Percentiles rank a stretch among this genome's conserved stretches.
Evolutionary conservation across 2,329 filamentous ascomycete species (phyloP).

Genomic region (Colletotrichum navitas): DNA sequence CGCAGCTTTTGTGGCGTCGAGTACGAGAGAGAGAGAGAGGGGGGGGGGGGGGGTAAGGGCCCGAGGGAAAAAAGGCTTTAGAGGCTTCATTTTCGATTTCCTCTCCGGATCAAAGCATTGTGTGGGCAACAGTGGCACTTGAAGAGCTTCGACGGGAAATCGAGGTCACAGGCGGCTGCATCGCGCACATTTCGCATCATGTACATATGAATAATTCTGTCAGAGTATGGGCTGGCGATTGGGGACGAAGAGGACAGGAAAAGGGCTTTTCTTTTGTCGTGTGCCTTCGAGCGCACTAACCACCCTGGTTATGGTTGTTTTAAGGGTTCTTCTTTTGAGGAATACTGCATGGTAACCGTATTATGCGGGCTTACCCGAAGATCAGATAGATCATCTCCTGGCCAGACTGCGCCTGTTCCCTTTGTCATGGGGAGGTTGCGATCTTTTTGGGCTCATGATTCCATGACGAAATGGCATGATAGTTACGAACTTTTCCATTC

Average conservation of each 20-base stretch:
- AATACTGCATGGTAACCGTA: conserved; percentile 38
- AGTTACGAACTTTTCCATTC: conserved; percentile 41
- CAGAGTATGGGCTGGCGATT: conserved; percentile 38
- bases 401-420: conserved; percentile 41
- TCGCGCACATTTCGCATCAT: conserved; percentile 25
- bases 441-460: conserved; percentile 43
- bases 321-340: conserved; percentile 28
- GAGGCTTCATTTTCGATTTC: conserved; percentile 4
- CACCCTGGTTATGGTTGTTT: conserved; percentile 18
- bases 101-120: conserved; percentile 20
- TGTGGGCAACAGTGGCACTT: conserved; percentile 21
- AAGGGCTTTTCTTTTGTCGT: conserved; percentile 24
- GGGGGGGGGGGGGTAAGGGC: background rate
- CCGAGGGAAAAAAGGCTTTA: conserved; percentile 11
- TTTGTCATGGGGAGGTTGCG: conserved; percentile 37
- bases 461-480: conserved; percentile 45
- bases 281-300: conserved; percentile 5
- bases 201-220: conserved; percentile 41
- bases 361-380: conserved; percentile 26
- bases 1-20: conserved; percentile 21
- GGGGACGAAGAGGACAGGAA: conserved; percentile 29
- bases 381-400: conserved; percentile 44
- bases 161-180: conserved; percentile 10
- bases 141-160: conserved; percentile 15
- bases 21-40: conserved; percentile 12